Evolutionary conservation across 73 alveolate genomes (phyloP).

Genomic region (Tetrahymena elliotti): DNA sequence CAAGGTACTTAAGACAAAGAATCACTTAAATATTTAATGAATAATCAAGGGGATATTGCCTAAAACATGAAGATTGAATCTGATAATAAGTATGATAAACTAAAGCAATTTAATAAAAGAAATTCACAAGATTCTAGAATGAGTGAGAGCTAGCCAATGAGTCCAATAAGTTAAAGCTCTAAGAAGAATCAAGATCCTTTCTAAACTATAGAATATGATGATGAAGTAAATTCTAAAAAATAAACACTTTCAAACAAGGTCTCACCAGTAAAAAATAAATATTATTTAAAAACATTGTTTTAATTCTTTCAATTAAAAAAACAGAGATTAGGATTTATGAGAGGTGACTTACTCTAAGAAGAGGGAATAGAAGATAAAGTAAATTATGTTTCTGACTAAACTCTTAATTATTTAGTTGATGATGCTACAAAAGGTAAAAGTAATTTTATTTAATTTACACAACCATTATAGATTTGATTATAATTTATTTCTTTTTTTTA

Average conservation of each 20-base stretch:
- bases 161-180: background rate
- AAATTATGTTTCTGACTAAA: background rate
- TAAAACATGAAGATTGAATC: background rate
- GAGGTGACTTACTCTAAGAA: background rate
- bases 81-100: background rate
- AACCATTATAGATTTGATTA: background rate
- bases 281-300: background rate
- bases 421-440: background rate
- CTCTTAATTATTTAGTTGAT: background rate
- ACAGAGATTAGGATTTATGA: background rate
- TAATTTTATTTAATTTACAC: background rate
- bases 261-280: background rate
- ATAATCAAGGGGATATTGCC: background rate
- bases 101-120: background rate
- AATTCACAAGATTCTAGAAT: background rate
- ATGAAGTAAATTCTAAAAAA: background rate
- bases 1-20: background rate
- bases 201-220: background rate
- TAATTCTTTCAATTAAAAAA: background rate
- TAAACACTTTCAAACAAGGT: background rate
- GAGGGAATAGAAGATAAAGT: background rate
- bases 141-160: background rate
- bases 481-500: background rate
- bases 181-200: background rate
- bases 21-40: background rate